phyloP scores from a whole-genome alignment of 139 green algal species.

The Coelastrella sp. region DNA sequence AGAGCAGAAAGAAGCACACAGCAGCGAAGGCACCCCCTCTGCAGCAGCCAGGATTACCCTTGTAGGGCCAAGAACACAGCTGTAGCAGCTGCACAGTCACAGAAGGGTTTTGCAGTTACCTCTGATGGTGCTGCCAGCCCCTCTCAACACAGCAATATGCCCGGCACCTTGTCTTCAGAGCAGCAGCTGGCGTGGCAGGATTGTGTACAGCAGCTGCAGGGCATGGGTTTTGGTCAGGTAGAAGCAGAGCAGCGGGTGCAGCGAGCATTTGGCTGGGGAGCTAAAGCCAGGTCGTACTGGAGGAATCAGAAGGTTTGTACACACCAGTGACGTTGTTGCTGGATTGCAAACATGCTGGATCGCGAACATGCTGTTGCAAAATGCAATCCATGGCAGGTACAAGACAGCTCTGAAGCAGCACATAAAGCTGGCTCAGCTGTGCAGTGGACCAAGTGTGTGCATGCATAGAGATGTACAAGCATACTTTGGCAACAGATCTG shows the following conservation, averaged over 20 bases:
- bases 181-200: slow-evolving; percentile 9
- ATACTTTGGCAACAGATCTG: too few species aligned
- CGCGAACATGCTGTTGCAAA: too few species aligned
- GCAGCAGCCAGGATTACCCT: too few species aligned
- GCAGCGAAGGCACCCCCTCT: too few species aligned
- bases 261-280: slow-evolving; percentile 60
- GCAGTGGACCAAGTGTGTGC: too few species aligned
- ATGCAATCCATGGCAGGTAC: too few species aligned
- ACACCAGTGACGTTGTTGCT: not conserved
- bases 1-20: too few species aligned
- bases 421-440: too few species aligned
- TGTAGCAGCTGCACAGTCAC: not conserved
- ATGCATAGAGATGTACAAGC: too few species aligned
- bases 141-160: not conserved
- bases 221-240: slow-evolving; percentile 15
- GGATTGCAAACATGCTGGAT: not conserved
- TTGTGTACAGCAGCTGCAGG: slow-evolving; percentile 31
- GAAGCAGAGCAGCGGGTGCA: slow-evolving; percentile 28
- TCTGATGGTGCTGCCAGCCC: not conserved
- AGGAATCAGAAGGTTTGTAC: slow-evolving; percentile 51
- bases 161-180: not conserved
- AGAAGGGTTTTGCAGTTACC: not conserved
- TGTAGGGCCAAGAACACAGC: not conserved
- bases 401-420: too few species aligned
- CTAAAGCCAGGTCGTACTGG: slow-evolving; percentile 56